Conservation (phyloP, 2,329 filamentous ascomycete species). For the Botrytis elliptica region DNA sequence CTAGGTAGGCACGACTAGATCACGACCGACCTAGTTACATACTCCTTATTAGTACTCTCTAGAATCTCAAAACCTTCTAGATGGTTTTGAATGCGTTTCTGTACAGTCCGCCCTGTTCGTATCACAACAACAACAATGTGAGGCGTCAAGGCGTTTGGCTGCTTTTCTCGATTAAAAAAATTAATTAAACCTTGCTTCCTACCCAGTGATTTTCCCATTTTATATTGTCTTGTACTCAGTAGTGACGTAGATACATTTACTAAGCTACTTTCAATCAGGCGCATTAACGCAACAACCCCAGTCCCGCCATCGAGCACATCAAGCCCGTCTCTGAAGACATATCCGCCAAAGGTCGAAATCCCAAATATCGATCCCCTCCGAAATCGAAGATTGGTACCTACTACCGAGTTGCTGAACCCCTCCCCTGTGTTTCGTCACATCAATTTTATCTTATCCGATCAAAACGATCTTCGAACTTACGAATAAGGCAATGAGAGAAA, state of each 20-base stretch:
- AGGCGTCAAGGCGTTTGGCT: neutral
- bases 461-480: conserved; percentile 21
- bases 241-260: conserved; percentile 1
- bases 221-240: neutral
- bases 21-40: neutral
- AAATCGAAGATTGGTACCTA: neutral
- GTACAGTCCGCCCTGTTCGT: neutral
- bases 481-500: conserved; percentile 14
- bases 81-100: neutral
- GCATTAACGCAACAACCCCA: neutral
- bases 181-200: neutral
- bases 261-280: conserved; percentile 1
- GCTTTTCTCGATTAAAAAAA: neutral
- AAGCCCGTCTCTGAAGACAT: neutral
- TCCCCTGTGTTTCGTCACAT: neutral
- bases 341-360: neutral
- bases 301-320: conserved; percentile 6
- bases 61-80: neutral
- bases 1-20: neutral
- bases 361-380: conserved; percentile 14
- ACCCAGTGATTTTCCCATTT: neutral
- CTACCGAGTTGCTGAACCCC: neutral
- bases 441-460: neutral
- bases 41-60: no score
- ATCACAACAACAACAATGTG: neutral